A percentile compares a stretch with the other conserved stretches of the same genome.
Conservation (phyloP, 1,284 basidiomycete genomes). For the Chiua sp. region DNA sequence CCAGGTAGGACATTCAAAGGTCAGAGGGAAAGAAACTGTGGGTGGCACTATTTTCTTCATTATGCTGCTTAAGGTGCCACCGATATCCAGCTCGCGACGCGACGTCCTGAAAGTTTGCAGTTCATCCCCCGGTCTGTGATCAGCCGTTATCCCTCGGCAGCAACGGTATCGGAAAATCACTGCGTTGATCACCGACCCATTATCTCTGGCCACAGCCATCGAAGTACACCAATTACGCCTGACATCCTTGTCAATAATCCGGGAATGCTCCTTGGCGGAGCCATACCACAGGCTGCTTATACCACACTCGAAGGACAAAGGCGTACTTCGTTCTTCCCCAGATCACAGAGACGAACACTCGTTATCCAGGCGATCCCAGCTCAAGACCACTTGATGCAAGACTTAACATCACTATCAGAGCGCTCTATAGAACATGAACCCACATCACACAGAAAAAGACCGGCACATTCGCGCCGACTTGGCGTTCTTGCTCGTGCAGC, state of each 20-base stretch:
- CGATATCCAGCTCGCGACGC: constrained; percentile 10
- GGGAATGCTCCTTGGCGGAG: not conserved
- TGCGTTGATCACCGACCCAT: constrained; percentile 3
- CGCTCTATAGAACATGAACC: not conserved
- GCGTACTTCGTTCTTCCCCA: constrained; percentile 6
- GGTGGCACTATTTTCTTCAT: constrained; percentile 3
- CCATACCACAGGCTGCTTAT: constrained; percentile 6
- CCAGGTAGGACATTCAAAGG: not conserved
- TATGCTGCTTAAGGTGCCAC: not conserved
- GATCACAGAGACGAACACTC: not conserved
- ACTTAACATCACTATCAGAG: not conserved
- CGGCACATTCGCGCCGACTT: constrained; percentile 6
- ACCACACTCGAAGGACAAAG: constrained; percentile 2
- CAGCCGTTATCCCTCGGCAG: constrained; percentile 24
- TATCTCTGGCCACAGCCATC: constrained; percentile 4
- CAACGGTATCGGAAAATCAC: constrained; percentile 1
- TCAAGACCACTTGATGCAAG: not conserved
- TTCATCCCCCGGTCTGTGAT: constrained; percentile 36
- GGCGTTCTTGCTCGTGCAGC: constrained; percentile 30
- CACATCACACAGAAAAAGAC: not conserved
- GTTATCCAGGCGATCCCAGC: not conserved
- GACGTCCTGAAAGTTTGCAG: constrained; percentile 28
- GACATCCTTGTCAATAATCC: constrained; percentile 5
- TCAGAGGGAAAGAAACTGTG: constrained; percentile 11
- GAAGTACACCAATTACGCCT: not conserved